These are phyloP conservation scores for Luffa aegyptiaca DNA, from an alignment of 306 rosid species.

Conservation along the genomic window DNA sequence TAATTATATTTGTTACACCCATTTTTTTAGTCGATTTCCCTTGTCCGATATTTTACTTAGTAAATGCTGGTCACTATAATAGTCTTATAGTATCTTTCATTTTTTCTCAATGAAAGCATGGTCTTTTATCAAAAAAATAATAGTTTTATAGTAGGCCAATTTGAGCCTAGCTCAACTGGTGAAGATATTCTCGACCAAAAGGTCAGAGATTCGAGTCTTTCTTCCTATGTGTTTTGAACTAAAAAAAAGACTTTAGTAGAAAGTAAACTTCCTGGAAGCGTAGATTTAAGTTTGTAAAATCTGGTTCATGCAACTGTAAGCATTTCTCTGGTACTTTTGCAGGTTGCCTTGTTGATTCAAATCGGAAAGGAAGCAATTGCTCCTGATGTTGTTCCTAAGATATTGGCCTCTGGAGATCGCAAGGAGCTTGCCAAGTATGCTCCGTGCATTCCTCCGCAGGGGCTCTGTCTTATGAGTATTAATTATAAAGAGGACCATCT, in stretches of 20 bases:
- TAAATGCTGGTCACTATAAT: neutral
- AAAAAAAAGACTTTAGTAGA: neutral
- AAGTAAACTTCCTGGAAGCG: neutral
- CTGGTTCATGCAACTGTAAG: neutral
- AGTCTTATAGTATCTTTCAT: no score
- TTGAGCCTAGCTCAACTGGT: no score
- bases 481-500: constrained; percentile 64
- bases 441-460: constrained; percentile 61
- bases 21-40: neutral
- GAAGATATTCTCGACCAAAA: no score
- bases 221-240: no score
- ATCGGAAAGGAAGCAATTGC: constrained; percentile 82
- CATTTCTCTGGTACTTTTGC: neutral
- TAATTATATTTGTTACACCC: constrained; percentile 11
- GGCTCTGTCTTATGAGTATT: constrained; percentile 67
- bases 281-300: neutral
- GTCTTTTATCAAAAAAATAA: no score
- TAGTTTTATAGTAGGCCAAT: no score
- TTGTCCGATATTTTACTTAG: neutral
- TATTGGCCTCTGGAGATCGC: constrained; percentile 71
- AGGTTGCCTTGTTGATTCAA: constrained; percentile 84
- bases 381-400: constrained; percentile 51
- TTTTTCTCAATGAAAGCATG: neutral
- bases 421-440: constrained; percentile 77
- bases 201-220: no score